Base-by-base conservation (phyloP, 768 basidiomycete species). In the Cystobasidium onofrii region DNA sequence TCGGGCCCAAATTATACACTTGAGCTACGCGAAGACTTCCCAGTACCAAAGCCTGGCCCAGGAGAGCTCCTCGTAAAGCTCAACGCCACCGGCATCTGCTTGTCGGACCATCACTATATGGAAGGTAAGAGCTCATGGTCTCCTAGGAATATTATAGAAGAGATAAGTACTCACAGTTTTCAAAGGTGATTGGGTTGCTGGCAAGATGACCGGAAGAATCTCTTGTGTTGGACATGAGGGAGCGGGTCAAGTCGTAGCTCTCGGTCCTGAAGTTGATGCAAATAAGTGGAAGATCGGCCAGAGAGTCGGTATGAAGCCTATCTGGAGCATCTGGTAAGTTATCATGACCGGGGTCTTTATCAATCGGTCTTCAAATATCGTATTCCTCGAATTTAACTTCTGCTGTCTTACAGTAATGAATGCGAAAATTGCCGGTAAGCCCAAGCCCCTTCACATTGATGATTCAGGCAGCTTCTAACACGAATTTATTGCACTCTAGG, bases 261-360 rank as follows among this genome's bases (percentile, higher is more conserved):
- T 92, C 76, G 90, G 87, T 25, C 83, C 84, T 12, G 81, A 88
- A 79, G 89, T 89, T 0, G 76, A 81, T 25, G 69, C 83, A 52
- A 86, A 85, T 13, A 85, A 86, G 0, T 85, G 91, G 76, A 86
- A 89, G 79, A 73, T 91, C 31, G 91, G 91, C 20, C 87, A 91
- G 67, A 85, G 89, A 15, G 90, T 92, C 54, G 91, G 91, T 3
- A 86, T 92, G 82, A 92, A 92, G 78, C 85, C 83, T 81, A 72
- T 82, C 36, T 83, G 82, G 23, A 80, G 34, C 12, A 27, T 34
- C 25, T 70, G 67, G 57, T 60, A 34, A 34, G 57, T 20, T n/a
- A n/a, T n/a, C n/a, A n/a, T n/a, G n/a, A n/a, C n/a, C n/a, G n/a
- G n/a, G n/a, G n/a, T n/a, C n/a, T n/a, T n/a, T n/a, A n/a, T n/a